Evolutionary conservation across 2,329 filamentous ascomycete genomes (phyloP).

Genomic region (Nigrospora oryzae): DNA sequence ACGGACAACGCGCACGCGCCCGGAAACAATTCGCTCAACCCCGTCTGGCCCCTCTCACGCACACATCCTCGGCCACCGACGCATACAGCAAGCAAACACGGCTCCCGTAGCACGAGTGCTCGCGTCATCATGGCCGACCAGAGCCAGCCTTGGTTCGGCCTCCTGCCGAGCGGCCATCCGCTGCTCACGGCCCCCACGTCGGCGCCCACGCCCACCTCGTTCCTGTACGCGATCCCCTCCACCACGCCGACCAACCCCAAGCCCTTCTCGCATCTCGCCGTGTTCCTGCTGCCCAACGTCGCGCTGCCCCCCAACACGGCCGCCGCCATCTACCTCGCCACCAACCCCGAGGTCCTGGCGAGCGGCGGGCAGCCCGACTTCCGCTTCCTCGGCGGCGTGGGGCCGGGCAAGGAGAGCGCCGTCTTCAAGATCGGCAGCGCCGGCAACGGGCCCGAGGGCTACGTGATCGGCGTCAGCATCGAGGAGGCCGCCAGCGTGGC

Average conservation of each 20-base stretch:
- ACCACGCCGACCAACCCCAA: conserved; percentile 17
- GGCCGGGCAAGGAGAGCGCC: conserved; percentile 81
- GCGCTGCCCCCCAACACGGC: conserved; percentile 67
- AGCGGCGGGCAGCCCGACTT: conserved; percentile 49
- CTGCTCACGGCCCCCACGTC: conserved; percentile 46
- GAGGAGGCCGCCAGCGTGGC: conserved; percentile 69
- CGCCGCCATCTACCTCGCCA: conserved; percentile 82
- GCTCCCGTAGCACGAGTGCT: too few species aligned
- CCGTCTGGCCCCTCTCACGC: too few species aligned
- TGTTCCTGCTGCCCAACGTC: conserved; percentile 79
- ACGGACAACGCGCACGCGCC: too few species aligned
- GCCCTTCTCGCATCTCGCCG: conserved; percentile 72
- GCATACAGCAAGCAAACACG: too few species aligned
- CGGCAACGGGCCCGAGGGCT: conserved; percentile 21
- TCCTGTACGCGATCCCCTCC: conserved; percentile 7
- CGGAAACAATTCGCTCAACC: too few species aligned
- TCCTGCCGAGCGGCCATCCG: conserved; percentile 52
- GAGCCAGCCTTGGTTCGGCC: conserved; percentile 38
- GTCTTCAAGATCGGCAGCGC: conserved; percentile 66
- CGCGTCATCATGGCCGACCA: conserved; percentile 5
- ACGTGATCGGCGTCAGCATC: conserved; percentile 75
- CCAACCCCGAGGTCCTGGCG: conserved; percentile 24
- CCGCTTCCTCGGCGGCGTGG: conserved; percentile 80
- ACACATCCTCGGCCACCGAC: too few species aligned
- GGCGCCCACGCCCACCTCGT: conserved; percentile 24